Conservation (phyloP, 176 grass and related monocot species). For the Carex pumila region DNA sequence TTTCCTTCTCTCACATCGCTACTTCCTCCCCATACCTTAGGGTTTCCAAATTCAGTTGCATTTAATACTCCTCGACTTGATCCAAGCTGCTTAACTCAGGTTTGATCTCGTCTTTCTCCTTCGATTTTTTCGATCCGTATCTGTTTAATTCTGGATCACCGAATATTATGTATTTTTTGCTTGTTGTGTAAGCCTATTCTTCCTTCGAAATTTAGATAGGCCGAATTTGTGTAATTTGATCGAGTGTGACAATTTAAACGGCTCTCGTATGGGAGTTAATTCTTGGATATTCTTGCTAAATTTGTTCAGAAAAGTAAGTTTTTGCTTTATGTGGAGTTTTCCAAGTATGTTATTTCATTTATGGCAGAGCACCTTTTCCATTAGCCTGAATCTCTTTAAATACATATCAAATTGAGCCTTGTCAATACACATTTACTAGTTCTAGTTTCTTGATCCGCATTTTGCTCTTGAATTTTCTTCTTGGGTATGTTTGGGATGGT, state of each 20-base stretch:
- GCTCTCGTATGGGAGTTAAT: constrained; percentile 13
- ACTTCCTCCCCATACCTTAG: background rate
- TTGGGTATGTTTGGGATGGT: background rate
- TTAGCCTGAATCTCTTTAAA: background rate
- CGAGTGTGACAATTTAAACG: background rate
- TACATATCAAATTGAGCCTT: constrained; percentile 9
- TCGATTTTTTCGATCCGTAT: background rate
- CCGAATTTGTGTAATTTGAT: constrained; percentile 3
- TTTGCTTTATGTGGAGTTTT: constrained; percentile 19
- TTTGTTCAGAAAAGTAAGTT: constrained; percentile 16
- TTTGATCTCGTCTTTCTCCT: constrained; percentile 13
- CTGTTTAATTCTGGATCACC: background rate
- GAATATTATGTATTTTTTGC: background rate
- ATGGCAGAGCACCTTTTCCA: constrained; percentile 8
- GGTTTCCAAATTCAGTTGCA: constrained; percentile 19
- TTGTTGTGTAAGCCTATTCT: background rate
- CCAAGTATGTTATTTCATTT: constrained; percentile 26
- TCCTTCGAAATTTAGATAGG: background rate
- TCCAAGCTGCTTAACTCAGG: constrained; percentile 13
- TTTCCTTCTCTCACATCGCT: background rate
- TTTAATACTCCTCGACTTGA: constrained; percentile 4
- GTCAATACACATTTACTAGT: background rate
- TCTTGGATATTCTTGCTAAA: constrained; percentile 24
- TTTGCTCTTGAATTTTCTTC: background rate
- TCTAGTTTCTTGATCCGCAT: constrained; percentile 11